Base-by-base conservation (phyloP, 441 rosid species). In the Adansonia grandidieri region DNA sequence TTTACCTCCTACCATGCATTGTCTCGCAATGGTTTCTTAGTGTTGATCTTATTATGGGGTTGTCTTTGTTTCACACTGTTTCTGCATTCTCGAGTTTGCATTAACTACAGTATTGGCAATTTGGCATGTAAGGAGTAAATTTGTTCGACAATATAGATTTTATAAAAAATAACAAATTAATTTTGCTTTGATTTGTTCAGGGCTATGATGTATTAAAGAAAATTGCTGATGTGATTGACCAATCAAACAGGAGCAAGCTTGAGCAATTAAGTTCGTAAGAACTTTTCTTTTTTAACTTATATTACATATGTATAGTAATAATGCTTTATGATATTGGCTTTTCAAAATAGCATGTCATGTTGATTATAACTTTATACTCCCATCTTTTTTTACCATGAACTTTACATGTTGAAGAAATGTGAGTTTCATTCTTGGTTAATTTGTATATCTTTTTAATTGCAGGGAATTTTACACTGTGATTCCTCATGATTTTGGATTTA, bases 401-500 rank as follows among this genome's bases (percentile, higher is more conserved):
- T 56, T 37, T 56, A 6, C 19, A 2, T 57, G 42, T 42, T 56
- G 76, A 56, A 51, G 67, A 61, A 53, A 50, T 51, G 48, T 65
- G 61, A 75, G 13, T 63, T 65, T 51, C 40, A 32, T 51, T 54
- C 54, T 70, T 11, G 50, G 66, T 76, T 32, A 9, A 66, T 45
- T 75, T 2, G 0, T 72, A 42, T 20, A 37, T 61, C 42, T 47
- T 65, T 51, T 79, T 75, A 74, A 56, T 82, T 85, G 83, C 93
- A 95, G 98, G 71, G 95, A 95, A 86, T 95, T 95, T 87, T 93
- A 95, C 80, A 90, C 96, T 2, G 88, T 88, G 74, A 91, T 95
- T 80, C 98, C 99, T 22, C 98, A 95, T 86, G 95, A 92, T 83
- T 92, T 95, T 67, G 99, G 98, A 57, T 95, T 92, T 83, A 87